Percentiles rank a stretch among this genome's conserved stretches.
phyloP scores from a whole-genome alignment of 2,329 filamentous ascomycete genomes.

The Sclerotinia subarctica region DNA sequence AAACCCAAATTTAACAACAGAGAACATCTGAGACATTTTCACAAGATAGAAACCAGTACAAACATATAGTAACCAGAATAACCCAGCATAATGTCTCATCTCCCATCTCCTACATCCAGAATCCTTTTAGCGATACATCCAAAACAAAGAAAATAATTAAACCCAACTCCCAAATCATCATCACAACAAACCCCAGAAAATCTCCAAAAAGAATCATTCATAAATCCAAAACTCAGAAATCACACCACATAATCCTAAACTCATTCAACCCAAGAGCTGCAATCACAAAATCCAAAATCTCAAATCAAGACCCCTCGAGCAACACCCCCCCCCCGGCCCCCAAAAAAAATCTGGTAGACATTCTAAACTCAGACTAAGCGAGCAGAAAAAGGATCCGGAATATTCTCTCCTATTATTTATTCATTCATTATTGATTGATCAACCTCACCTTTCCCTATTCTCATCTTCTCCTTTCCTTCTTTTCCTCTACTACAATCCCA shows the following conservation, averaged over 20 bases:
- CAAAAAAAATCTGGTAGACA: not conserved
- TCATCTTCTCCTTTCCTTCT: not conserved
- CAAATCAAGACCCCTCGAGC: not conserved
- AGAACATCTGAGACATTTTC: not conserved
- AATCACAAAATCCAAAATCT: not conserved
- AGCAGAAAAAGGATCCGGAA: conserved; percentile 7
- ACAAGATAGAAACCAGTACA: not conserved
- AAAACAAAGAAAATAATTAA: not conserved
- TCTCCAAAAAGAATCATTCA: not conserved
- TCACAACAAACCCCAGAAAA: not conserved
- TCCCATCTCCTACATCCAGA: not conserved
- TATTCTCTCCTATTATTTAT: not conserved
- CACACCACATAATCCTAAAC: not conserved
- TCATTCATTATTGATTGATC: no score
- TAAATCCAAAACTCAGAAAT: not conserved
- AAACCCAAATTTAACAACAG: not conserved
- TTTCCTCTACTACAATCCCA: not conserved
- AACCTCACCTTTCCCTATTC: not conserved
- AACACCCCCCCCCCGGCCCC: not conserved
- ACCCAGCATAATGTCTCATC: not conserved
- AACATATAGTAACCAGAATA: not conserved
- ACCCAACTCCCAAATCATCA: not conserved
- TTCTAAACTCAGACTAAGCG: not conserved
- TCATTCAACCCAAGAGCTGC: not conserved
- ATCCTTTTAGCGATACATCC: not conserved